phyloP scores from a whole-genome alignment of 2,329 filamentous ascomycete genomes.

The Colletotrichum viniferum region DNA sequence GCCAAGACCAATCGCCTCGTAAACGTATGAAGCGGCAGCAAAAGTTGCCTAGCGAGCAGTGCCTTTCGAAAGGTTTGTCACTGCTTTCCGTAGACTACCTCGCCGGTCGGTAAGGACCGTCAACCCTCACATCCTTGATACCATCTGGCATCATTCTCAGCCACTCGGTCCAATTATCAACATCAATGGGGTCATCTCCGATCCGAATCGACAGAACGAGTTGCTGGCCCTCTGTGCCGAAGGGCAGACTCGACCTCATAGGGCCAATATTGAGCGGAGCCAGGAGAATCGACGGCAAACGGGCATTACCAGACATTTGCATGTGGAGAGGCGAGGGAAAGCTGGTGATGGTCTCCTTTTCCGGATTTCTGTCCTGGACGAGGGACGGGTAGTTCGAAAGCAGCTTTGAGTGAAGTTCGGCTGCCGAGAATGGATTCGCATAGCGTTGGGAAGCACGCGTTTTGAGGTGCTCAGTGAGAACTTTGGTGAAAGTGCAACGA shows the following conservation, averaged over 20 bases:
- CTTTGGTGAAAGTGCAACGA: constrained; percentile 57
- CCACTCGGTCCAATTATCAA: constrained; percentile 63
- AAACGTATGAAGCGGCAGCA: constrained; percentile 10
- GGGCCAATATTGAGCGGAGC: constrained; percentile 50
- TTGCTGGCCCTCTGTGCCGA: constrained; percentile 50
- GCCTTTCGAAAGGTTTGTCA: background rate
- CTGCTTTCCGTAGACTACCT: constrained; percentile 22
- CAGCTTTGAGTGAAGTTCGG: constrained; percentile 59
- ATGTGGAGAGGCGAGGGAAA: constrained; percentile 60
- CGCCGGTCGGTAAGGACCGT: constrained; percentile 52
- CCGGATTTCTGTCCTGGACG: constrained; percentile 52
- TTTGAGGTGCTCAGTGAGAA: constrained; percentile 54
- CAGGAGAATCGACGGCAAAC: constrained; percentile 60
- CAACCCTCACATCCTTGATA: constrained; percentile 59
- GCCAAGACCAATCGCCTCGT: background rate
- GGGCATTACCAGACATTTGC: constrained; percentile 58
- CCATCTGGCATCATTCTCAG: constrained; percentile 62
- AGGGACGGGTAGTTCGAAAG: constrained; percentile 57
- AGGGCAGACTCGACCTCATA: constrained; percentile 40
- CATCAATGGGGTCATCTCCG: constrained; percentile 53
- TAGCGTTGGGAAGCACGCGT: constrained; percentile 48
- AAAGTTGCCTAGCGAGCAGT: background rate
- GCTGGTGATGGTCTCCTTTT: constrained; percentile 50
- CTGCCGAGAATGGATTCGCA: constrained; percentile 51
- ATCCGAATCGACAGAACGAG: constrained; percentile 56